Conservation (phyloP, 106 monocot genomes). For the Dactylorhiza incarnata region DNA sequence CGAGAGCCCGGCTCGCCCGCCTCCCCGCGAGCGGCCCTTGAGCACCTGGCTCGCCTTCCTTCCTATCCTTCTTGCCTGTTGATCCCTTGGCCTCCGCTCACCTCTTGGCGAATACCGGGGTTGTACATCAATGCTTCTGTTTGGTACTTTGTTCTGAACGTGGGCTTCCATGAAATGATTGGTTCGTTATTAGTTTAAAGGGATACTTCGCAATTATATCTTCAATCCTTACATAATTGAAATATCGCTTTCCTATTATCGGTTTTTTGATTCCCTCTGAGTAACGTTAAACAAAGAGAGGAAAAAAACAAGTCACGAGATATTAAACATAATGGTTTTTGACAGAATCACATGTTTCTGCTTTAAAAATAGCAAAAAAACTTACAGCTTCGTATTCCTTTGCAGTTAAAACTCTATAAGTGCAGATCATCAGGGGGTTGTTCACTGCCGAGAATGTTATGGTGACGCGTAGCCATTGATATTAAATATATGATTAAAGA, state of each 20-base stretch:
- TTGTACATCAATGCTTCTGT: too few species aligned
- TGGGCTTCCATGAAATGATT: too few species aligned
- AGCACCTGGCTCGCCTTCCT: too few species aligned
- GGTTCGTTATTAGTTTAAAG: too few species aligned
- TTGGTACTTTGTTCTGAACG: too few species aligned
- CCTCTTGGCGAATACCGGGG: too few species aligned
- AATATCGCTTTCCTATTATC: slow-evolving; percentile 74
- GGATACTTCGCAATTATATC: slow-evolving; percentile 80
- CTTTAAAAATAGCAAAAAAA: slow-evolving; percentile 15
- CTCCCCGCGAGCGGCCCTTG: too few species aligned
- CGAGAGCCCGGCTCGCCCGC: too few species aligned
- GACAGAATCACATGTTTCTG: background rate
- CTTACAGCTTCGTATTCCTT: slow-evolving; percentile 88
- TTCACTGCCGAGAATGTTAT: slow-evolving; percentile 37
- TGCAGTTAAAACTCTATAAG: slow-evolving; percentile 60
- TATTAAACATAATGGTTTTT: slow-evolving; percentile 1
- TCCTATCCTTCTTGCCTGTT: too few species aligned
- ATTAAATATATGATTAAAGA: background rate
- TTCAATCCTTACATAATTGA: slow-evolving; percentile 62
- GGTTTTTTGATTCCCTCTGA: slow-evolving; percentile 74
- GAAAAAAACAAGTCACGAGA: slow-evolving; percentile 4
- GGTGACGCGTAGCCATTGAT: background rate
- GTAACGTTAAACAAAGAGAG: slow-evolving; percentile 10
- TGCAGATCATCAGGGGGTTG: slow-evolving; percentile 90
- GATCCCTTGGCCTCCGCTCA: too few species aligned